Evolutionary conservation across 257 asterid species (phyloP), one percentile per base, ranked within the genome.

Genomic region (Capsicum baccatum): DNA sequence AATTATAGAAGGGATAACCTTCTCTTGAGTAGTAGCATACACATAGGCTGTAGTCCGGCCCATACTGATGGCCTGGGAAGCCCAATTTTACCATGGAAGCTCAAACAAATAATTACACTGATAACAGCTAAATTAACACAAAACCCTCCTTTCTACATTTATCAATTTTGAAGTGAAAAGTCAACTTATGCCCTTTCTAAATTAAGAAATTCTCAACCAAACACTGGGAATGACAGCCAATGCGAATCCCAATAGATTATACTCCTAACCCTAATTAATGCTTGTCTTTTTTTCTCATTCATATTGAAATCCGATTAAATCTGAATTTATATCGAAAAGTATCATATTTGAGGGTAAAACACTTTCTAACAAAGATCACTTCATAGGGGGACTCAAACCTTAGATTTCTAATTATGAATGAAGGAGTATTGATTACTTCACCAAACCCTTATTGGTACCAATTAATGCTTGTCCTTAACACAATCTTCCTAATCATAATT

Each of bases 221-320:
- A 26, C 81, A 6, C 3, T 13, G 81, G 26, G 48, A 76, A 52
- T 76, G 81, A 52, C 63, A 76, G 81, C 81, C 63, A 52, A 74
- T 52, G 58, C 48, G 52, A 76, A 52, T 76, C 63, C 47, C 5
- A 12, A 21, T 13, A 52, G 47, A 74, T 47, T 48, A 19, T 48
- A 48, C 48, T 39, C 44, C 5, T 39, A 39, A 39, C 5, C 44
- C 44, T 4, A 39, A 39, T 39, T 39, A 39, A 6, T 47, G 80
- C 7, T 74, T 74, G 8, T 21, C 12, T 39, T 50, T 21, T 26
- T 26, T 26, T 26, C 1, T 26, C 33, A 26, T 26, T 2, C 33
- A 26, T 2, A 26, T 26, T 26, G 1, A 26, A 26, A 2, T 1
- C 1, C 33, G 33, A 26, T 2, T 26, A 26, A 26, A 26, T 26